These are phyloP conservation scores for Taphrina sp. DNA, from an alignment of 1,139 yeast species.

Conservation along the genomic window DNA sequence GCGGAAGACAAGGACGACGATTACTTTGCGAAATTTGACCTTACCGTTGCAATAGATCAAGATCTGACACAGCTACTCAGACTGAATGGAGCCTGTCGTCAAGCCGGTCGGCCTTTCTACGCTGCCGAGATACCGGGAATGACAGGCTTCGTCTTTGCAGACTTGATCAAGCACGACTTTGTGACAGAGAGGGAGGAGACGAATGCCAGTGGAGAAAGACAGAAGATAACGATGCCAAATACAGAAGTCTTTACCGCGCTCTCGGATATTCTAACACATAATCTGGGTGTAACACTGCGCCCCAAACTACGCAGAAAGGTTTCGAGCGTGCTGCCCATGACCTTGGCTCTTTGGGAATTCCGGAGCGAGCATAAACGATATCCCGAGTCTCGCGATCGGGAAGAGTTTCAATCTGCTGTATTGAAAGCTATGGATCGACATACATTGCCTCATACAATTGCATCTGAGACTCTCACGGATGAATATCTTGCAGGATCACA, in stretches of 20 bases:
- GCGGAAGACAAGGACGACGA: conserved; percentile 44
- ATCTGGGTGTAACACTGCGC: conserved; percentile 22
- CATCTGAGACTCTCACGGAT: conserved; percentile 39
- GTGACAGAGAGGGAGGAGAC: conserved; percentile 38
- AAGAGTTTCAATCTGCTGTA: neutral
- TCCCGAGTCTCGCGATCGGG: neutral
- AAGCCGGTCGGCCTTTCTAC: conserved; percentile 62
- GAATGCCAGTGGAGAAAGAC: conserved; percentile 9
- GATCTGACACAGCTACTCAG: conserved; percentile 47
- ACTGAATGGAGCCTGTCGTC: conserved; percentile 57
- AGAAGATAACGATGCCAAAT: conserved; percentile 4
- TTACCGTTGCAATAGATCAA: conserved; percentile 74
- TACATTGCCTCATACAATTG: conserved; percentile 48
- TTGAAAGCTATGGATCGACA: neutral
- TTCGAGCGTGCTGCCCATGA: conserved; percentile 38
- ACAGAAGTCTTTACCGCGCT: conserved; percentile 9
- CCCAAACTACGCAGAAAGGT: conserved; percentile 25
- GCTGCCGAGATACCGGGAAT: conserved; percentile 71
- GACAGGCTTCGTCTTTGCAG: conserved; percentile 78
- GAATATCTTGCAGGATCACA: conserved; percentile 14
- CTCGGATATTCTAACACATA: conserved; percentile 7
- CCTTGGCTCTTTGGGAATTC: conserved; percentile 11
- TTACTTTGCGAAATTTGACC: conserved; percentile 61
- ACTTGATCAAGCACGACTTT: conserved; percentile 64
- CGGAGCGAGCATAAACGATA: neutral